Base-by-base conservation (phyloP, 441 rosid species). In the Hura crepitans region DNA sequence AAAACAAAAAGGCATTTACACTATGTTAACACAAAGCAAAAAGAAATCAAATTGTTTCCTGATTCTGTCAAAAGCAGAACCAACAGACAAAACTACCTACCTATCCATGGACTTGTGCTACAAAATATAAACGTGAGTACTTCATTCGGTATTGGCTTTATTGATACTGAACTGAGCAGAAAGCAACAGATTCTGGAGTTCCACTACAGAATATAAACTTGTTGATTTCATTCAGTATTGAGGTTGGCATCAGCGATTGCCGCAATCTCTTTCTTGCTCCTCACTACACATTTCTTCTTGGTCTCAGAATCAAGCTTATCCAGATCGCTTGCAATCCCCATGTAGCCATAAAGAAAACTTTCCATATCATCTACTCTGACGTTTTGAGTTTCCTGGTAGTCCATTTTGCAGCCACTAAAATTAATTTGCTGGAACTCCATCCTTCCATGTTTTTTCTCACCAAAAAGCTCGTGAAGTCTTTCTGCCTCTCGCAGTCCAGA, bases 181-280 rank as follows among this genome's bases (percentile, higher is more conserved):
- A 68, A 25, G 10, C 23, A 39, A 25, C 17, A n/a, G 23, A 15
- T 3, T 31, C 57, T 18, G 31, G 42, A 66, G 5, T 9, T 6
- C 8, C 27, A 4, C 11, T 68, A 57, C 20, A 37, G n/a, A 68
- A 64, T 55, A 31, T 67, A 2, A 35, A 33, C 30, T 14, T 23
- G n/a, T 50, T n/a, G 28, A 6, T 37, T 37, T 37, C 42, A 37
- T 37, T 37, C 8, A 37, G 66, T 27, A 54, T 74, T 76, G 6
- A 75, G 69, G 66, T 82, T 76, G 23, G 79, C 87, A 68, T 82
- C 66, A 10, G 82, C 86, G 53, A 81, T 65, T n/a, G 81, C 84
- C 71, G 77, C 80, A 65, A 84, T 86, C 74, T 82, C 87, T 73
- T 72, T 81, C 85, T 79, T 82, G 81, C 89, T 88, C 81, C 80